A percentile compares a stretch with the other conserved stretches of the same genome.
Conservation (phyloP, 2,329 filamentous ascomycete species). For the Colletotrichum paranaense region DNA sequence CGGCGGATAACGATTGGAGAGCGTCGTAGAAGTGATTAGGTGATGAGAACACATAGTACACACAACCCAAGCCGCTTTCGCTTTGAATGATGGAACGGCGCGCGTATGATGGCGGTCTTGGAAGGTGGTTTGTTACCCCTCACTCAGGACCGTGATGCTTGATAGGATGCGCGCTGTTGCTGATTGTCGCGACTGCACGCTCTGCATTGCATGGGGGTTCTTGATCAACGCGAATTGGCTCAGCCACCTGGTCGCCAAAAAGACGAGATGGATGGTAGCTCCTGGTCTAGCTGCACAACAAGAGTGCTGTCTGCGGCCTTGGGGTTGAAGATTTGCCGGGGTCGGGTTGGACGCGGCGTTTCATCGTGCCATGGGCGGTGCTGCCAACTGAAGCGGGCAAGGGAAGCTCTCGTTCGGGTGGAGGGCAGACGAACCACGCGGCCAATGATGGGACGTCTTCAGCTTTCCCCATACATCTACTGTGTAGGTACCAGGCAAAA, state of each 20-base stretch:
- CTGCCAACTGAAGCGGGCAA: constrained; percentile 30
- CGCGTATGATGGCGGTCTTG: constrained; percentile 27
- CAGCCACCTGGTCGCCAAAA: background rate
- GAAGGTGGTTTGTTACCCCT: constrained; percentile 31
- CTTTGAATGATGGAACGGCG: constrained; percentile 11
- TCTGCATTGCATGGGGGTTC: constrained; percentile 8
- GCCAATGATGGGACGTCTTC: constrained; percentile 10
- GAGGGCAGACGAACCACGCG: constrained; percentile 28
- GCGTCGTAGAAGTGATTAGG: constrained; percentile 6
- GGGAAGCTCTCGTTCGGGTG: constrained; percentile 19
- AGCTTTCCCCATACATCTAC: background rate
- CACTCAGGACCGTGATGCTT: constrained; percentile 3
- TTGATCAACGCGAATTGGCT: background rate
- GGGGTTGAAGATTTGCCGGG: constrained; percentile 31
- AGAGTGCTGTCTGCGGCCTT: background rate
- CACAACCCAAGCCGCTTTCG: constrained; percentile 3
- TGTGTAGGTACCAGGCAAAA: background rate
- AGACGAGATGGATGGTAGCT: background rate
- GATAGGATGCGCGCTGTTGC: constrained; percentile 13
- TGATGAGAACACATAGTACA: constrained; percentile 7
- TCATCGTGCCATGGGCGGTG: constrained; percentile 18
- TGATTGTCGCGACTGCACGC: background rate
- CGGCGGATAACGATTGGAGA: constrained; percentile 9
- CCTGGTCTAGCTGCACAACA: background rate
- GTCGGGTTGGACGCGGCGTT: constrained; percentile 18